These are phyloP conservation scores for Suhomyces atakaporum DNA, from an alignment of 1,139 yeast species.

Conservation along the genomic window DNA sequence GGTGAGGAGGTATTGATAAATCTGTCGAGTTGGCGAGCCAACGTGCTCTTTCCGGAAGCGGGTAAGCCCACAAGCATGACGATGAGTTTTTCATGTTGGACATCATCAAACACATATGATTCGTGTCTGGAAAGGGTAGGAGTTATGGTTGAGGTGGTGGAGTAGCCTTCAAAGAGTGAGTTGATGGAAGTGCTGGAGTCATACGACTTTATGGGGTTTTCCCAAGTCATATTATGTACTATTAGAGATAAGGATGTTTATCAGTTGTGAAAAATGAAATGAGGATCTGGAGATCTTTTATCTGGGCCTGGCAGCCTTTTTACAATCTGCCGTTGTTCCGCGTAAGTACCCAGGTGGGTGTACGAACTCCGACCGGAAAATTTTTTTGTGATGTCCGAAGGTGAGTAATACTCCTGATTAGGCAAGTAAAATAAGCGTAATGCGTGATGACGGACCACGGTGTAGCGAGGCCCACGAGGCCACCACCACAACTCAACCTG, in stretches of 20 bases:
- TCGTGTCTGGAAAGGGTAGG: slow-evolving; percentile 19
- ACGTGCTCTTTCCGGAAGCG: slow-evolving; percentile 70
- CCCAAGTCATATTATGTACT: too few species aligned
- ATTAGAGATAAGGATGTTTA: too few species aligned
- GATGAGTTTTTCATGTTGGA: slow-evolving; percentile 21
- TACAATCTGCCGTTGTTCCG: slow-evolving; percentile 3
- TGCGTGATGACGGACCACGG: background rate
- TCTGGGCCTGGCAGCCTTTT: too few species aligned
- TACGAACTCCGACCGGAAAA: slow-evolving; percentile 3
- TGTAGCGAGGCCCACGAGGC: too few species aligned
- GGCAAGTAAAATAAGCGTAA: background rate
- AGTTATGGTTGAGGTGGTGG: slow-evolving; percentile 20
- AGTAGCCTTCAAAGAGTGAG: slow-evolving; percentile 28
- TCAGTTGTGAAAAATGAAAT: too few species aligned
- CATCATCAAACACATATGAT: slow-evolving; percentile 8
- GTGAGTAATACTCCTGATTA: slow-evolving; percentile 2
- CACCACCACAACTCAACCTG: too few species aligned
- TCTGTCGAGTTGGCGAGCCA: slow-evolving; percentile 52
- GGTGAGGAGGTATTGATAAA: slow-evolving; percentile 34
- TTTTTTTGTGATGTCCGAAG: slow-evolving; percentile 7
- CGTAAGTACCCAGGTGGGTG: background rate
- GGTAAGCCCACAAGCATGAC: slow-evolving; percentile 67
- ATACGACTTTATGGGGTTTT: slow-evolving; percentile 11
- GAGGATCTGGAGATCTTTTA: background rate
- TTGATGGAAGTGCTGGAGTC: slow-evolving; percentile 31